These are phyloP conservation scores for Chamaecrista fasciculata DNA, from an alignment of 306 rosid species.

Conservation along the genomic window DNA sequence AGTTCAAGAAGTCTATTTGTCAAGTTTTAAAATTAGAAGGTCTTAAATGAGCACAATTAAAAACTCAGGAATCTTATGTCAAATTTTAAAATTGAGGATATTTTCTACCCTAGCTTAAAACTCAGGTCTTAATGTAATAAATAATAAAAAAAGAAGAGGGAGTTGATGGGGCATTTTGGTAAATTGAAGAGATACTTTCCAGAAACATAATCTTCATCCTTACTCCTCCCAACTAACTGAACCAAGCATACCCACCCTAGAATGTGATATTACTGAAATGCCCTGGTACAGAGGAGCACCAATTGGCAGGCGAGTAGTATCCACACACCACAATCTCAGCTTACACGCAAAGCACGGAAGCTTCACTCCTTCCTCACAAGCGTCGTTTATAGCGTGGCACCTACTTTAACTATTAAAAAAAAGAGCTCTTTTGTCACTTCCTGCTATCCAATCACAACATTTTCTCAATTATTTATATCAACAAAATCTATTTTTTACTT, in stretches of 20 bases:
- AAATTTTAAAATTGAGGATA: too few species aligned
- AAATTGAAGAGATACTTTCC: conserved; percentile 26
- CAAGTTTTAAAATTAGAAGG: too few species aligned
- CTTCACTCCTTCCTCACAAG: conserved; percentile 25
- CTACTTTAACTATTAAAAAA: conserved; percentile 17
- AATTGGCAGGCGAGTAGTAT: conserved; percentile 16
- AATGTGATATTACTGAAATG: background rate
- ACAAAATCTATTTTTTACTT: background rate
- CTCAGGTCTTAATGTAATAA: too few species aligned
- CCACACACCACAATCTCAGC: conserved; percentile 24
- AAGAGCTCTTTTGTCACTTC: conserved; percentile 49
- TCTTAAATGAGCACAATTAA: too few species aligned
- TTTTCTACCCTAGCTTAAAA: too few species aligned
- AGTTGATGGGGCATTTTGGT: conserved; percentile 37
- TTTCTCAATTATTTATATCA: too few species aligned
- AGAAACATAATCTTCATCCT: too few species aligned
- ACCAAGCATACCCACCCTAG: background rate
- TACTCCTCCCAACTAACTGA: background rate
- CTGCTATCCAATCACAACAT: background rate
- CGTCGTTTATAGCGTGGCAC: conserved; percentile 38
- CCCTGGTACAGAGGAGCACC: conserved; percentile 28
- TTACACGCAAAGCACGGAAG: conserved; percentile 53
- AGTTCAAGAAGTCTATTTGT: too few species aligned
- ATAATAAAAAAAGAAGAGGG: background rate
- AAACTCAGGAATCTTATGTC: too few species aligned